A percentile compares a stretch with the other conserved stretches of the same genome.
These are phyloP conservation scores for Solanum gandarillasii DNA, from an alignment of 257 asterid genomes.

Conservation along the genomic window DNA sequence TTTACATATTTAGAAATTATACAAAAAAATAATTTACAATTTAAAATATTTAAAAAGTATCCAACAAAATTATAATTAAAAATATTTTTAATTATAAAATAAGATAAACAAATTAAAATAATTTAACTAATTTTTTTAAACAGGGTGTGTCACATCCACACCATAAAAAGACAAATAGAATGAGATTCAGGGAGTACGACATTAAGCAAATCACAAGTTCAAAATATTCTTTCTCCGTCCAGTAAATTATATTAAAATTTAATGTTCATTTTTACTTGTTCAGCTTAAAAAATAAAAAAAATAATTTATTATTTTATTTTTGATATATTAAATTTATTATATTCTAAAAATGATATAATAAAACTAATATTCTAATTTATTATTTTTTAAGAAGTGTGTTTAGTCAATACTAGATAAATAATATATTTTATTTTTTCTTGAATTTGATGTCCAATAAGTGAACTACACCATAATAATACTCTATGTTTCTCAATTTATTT, in stretches of 20 bases:
- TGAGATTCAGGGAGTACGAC: background rate
- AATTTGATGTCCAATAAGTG: background rate
- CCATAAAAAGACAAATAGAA: background rate
- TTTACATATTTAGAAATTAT: background rate
- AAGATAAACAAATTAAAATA: background rate
- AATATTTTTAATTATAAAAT: too few species aligned
- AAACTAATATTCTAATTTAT: too few species aligned
- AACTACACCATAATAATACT: background rate
- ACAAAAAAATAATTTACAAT: background rate
- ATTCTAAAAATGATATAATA: background rate
- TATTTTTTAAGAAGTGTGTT: too few species aligned
- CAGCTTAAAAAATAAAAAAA: background rate
- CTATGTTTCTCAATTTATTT: too few species aligned
- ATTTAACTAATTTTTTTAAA: background rate
- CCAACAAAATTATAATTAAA: too few species aligned
- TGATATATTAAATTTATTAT: too few species aligned
- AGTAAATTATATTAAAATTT: background rate
- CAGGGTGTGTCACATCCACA: background rate
- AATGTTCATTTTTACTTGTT: background rate
- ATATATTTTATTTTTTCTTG: too few species aligned
- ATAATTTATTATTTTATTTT: accelerated
- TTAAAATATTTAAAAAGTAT: too few species aligned
- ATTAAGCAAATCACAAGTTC: background rate
- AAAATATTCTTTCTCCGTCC: background rate
- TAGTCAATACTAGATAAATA: background rate